phyloP scores from a whole-genome alignment of 352 stramenopile genomes.

The Phytophthora kernoviae region DNA sequence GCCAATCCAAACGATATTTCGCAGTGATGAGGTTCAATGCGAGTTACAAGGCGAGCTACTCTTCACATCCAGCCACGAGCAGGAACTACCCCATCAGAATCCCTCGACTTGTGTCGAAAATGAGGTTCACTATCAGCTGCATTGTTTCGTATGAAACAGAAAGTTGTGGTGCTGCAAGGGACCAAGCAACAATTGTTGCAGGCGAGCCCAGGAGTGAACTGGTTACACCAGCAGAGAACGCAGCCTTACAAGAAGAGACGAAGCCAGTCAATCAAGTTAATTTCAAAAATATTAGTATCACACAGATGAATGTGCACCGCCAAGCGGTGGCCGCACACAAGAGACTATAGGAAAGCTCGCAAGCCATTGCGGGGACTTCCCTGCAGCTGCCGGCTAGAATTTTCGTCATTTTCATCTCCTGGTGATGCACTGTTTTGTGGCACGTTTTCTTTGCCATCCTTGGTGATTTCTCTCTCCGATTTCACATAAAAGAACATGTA shows the following conservation, averaged over 20 bases:
- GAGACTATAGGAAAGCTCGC: constrained; percentile 43
- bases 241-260: constrained; percentile 6
- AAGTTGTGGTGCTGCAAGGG: not conserved
- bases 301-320: constrained; percentile 7
- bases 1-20: constrained; percentile 78
- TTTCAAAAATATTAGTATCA: constrained; percentile 42
- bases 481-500: constrained; percentile 91
- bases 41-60: not conserved
- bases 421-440: constrained; percentile 21
- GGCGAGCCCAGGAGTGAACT: not conserved
- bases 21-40: constrained; percentile 26
- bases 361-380: constrained; percentile 13
- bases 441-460: constrained; percentile 75
- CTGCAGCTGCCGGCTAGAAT: constrained; percentile 24
- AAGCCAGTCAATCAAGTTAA: constrained; percentile 21
- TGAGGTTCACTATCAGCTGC: too few relatives aligned
- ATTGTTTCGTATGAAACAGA: not conserved
- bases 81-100: too few relatives aligned
- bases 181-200: not conserved
- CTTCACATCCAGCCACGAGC: not conserved
- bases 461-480: constrained; percentile 22
- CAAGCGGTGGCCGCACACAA: not conserved
- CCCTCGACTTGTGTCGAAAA: too few relatives aligned
- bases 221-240: not conserved
- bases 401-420: constrained; percentile 31